Percentiles rank a stretch among this genome's conserved stretches.
Conservation (phyloP, 352 stramenopile genomes). For the Pythium grandisporangium region DNA sequence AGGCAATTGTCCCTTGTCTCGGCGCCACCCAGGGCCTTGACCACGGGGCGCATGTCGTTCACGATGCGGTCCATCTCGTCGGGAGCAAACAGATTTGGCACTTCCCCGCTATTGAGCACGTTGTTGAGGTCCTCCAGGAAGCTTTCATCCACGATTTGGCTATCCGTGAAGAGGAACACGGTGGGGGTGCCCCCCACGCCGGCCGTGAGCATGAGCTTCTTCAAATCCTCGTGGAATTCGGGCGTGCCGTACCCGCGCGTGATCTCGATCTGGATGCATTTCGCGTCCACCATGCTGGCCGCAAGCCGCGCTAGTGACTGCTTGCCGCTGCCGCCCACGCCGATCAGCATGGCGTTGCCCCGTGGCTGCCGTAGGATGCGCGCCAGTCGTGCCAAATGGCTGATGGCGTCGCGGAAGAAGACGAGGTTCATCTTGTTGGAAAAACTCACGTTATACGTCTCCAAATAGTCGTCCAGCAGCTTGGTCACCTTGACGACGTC, state of each 20-base stretch:
- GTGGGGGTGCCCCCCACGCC: conserved; percentile 75
- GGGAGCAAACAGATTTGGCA: conserved; percentile 90
- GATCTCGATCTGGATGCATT: conserved; percentile 91
- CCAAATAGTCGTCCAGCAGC: conserved; percentile 87
- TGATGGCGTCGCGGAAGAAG: conserved; percentile 92
- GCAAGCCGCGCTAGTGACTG: conserved; percentile 89
- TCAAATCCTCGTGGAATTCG: conserved; percentile 92
- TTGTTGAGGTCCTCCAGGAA: conserved; percentile 97
- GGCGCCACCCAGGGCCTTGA: conserved; percentile 81
- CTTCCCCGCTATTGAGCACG: conserved; percentile 93
- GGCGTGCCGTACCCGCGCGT: conserved; percentile 82
- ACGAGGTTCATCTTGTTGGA: conserved; percentile 95
- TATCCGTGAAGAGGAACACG: conserved; percentile 94
- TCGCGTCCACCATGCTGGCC: conserved; percentile 87
- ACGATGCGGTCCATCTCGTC: conserved; percentile 94
- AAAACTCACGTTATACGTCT: conserved; percentile 93
- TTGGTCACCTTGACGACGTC: conserved; percentile 76
- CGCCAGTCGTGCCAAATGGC: conserved; percentile 81
- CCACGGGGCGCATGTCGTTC: conserved; percentile 87
- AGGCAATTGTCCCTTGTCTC: conserved; percentile 91
- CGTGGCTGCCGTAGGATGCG: conserved; percentile 89
- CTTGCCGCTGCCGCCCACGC: conserved; percentile 91
- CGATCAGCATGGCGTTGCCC: conserved; percentile 95
- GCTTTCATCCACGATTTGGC: conserved; percentile 91
- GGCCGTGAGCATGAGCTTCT: conserved; percentile 90